Evolutionary conservation across 371 early-diverging fungal genomes (phyloP).

Genomic region (Lichtheimia ramosa): DNA sequence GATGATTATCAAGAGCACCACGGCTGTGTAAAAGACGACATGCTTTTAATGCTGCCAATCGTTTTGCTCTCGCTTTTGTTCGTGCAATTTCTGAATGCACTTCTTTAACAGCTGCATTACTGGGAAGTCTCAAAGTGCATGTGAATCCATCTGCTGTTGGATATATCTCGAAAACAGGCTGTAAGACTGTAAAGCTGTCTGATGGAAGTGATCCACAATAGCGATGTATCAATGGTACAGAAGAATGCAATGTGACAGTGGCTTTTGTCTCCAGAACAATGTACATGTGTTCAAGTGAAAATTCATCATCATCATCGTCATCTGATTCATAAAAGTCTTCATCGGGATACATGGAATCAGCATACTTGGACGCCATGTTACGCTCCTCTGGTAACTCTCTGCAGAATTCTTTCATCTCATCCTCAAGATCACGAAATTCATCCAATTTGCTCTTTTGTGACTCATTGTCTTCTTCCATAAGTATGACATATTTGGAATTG

Average conservation of each 20-base stretch:
- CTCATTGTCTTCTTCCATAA: conserved; percentile 60
- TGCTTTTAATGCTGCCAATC: conserved; percentile 70
- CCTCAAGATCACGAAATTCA: conserved; percentile 49
- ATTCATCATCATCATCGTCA: conserved; percentile 31
- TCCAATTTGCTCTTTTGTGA: conserved; percentile 36
- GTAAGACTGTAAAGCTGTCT: conserved; percentile 52
- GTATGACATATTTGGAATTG: conserved; percentile 74
- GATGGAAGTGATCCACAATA: conserved; percentile 67
- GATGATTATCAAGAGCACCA: conserved; percentile 74
- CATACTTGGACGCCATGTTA: conserved; percentile 27
- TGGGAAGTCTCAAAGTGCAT: conserved; percentile 62
- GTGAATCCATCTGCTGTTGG: conserved; percentile 28
- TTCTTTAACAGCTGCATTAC: conserved; percentile 62
- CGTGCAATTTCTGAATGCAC: conserved; percentile 56
- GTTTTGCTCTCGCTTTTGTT: conserved; percentile 69
- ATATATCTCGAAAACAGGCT: conserved; percentile 50
- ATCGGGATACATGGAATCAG: background rate
- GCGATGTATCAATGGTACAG: conserved; percentile 59
- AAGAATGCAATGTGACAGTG: conserved; percentile 58
- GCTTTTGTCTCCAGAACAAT: conserved; percentile 64
- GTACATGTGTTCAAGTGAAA: conserved; percentile 29
- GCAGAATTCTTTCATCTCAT: conserved; percentile 55
- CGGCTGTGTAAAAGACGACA: conserved; percentile 63
- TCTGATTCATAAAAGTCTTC: conserved; percentile 6
- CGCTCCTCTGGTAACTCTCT: conserved; percentile 47